Evolutionary conservation across 2,329 filamentous ascomycete species (phyloP).

Genomic region (Alternaria brassicicola): DNA sequence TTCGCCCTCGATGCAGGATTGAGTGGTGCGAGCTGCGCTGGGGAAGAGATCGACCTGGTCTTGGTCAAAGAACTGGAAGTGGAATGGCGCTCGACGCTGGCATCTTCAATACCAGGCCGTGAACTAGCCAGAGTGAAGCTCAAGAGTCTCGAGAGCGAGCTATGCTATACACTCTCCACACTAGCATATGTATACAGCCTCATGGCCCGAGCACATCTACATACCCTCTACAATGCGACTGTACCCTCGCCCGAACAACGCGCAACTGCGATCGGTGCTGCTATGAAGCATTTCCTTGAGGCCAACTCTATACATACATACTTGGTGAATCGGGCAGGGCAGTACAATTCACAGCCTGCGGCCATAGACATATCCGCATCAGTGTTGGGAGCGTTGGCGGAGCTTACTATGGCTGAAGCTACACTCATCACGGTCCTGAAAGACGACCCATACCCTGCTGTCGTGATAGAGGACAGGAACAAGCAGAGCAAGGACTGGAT

Average conservation of each 20-base stretch:
- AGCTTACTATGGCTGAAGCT: constrained; percentile 81
- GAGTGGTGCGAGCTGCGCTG: constrained; percentile 59
- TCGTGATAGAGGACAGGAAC: constrained; percentile 81
- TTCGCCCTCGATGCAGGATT: constrained; percentile 77
- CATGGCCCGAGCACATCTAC: constrained; percentile 73
- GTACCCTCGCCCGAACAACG: constrained; percentile 66
- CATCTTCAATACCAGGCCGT: constrained; percentile 62
- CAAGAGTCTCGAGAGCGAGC: constrained; percentile 78
- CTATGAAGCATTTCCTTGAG: constrained; percentile 78
- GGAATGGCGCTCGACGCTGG: constrained; percentile 83
- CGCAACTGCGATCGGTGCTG: constrained; percentile 70
- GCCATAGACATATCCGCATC: constrained; percentile 53
- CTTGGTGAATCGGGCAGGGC: constrained; percentile 63
- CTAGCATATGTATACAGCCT: constrained; percentile 76
- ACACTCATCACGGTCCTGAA: constrained; percentile 90
- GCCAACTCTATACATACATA: constrained; percentile 80
- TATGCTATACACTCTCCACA: constrained; percentile 78
- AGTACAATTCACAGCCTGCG: constrained; percentile 43
- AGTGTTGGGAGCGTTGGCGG: constrained; percentile 55
- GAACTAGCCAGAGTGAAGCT: constrained; percentile 72
- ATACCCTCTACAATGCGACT: constrained; percentile 72
- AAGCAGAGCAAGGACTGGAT: constrained; percentile 92
- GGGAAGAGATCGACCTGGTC: constrained; percentile 71
- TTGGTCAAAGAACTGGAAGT: constrained; percentile 70
- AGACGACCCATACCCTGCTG: constrained; percentile 88